A percentile compares a stretch with the other conserved stretches of the same genome.
These are phyloP conservation scores for Boletus patriciae DNA, from an alignment of 768 basidiomycete genomes.

Conservation along the genomic window DNA sequence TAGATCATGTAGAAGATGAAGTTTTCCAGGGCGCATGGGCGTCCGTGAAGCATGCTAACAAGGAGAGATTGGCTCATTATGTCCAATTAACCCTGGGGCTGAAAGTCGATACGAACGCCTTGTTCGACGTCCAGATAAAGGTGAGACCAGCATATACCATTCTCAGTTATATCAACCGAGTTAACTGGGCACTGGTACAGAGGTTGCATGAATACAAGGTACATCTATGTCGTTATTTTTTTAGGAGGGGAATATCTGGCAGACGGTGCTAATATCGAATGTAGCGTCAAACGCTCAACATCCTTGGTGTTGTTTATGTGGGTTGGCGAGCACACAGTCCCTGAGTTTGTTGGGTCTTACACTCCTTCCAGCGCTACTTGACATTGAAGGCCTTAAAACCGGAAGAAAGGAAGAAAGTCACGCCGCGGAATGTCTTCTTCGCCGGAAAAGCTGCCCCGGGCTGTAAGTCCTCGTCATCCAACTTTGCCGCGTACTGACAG, in stretches of 20 bases:
- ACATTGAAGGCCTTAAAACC: slow-evolving; percentile 75
- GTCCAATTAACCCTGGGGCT: slow-evolving; percentile 72
- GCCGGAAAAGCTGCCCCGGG: slow-evolving; percentile 97
- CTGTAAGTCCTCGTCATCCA: slow-evolving; percentile 47
- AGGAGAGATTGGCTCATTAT: slow-evolving; percentile 79
- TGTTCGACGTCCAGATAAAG: slow-evolving; percentile 94
- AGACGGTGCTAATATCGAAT: background rate
- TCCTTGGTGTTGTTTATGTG: slow-evolving; percentile 86
- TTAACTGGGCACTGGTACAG: slow-evolving; percentile 37
- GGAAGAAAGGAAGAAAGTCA: slow-evolving; percentile 77
- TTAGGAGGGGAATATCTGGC: background rate
- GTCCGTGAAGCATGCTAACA: slow-evolving; percentile 86
- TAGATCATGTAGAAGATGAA: slow-evolving; percentile 69
- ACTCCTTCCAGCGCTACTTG: slow-evolving; percentile 66
- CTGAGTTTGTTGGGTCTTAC: background rate
- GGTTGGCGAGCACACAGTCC: slow-evolving; percentile 22
- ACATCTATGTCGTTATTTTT: slow-evolving; percentile 28
- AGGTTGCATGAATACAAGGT: slow-evolving; percentile 93
- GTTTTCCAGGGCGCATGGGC: slow-evolving; percentile 80
- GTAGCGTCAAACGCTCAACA: slow-evolving; percentile 92
- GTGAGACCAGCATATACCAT: slow-evolving; percentile 31
- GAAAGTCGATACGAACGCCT: slow-evolving; percentile 67
- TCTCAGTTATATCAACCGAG: background rate
- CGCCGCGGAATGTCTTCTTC: slow-evolving; percentile 91
- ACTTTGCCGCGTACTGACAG: slow-evolving; percentile 4